A percentile compares a stretch with the other conserved stretches of the same genome.
Evolutionary conservation across 331 rosid species (phyloP).

Genomic region (Cydonia oblonga): DNA sequence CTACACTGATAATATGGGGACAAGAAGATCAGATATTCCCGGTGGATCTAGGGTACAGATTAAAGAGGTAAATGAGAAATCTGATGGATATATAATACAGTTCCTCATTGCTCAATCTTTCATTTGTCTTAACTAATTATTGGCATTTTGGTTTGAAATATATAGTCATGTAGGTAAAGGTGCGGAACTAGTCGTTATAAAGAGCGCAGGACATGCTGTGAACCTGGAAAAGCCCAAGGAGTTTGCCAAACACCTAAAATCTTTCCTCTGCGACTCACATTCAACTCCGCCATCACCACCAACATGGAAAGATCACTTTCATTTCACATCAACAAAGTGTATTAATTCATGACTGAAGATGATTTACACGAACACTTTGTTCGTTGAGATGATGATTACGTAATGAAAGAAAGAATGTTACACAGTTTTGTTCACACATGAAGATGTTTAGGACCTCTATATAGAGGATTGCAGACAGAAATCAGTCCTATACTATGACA

Average conservation of each 20-base stretch:
- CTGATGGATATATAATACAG: no score
- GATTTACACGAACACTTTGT: no score
- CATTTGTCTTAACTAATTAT: no score
- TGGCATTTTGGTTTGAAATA: no score
- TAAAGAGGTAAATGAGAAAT: conserved; percentile 29
- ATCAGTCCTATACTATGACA: no score
- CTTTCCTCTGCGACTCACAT: conserved; percentile 32
- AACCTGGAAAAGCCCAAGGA: conserved; percentile 57
- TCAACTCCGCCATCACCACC: conserved; percentile 9
- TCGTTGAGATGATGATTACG: no score
- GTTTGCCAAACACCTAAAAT: conserved; percentile 35
- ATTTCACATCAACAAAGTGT: neutral
- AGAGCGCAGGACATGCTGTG: conserved; percentile 78
- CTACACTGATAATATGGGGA: conserved; percentile 64
- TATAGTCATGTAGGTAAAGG: conserved; percentile 48
- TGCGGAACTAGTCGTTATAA: conserved; percentile 32
- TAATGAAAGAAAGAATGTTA: no score
- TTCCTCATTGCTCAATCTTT: neutral
- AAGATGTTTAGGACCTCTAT: no score
- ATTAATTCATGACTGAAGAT: no score
- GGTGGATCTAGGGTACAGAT: conserved; percentile 55
- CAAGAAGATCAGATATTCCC: conserved; percentile 72
- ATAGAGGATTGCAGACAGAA: no score
- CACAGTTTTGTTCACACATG: no score
- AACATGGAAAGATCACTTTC: conserved; percentile 14